Evolutionary conservation across 768 basidiomycete species (phyloP), one percentile per base, ranked within the genome.

Genomic region (Termitomyces sp.): DNA sequence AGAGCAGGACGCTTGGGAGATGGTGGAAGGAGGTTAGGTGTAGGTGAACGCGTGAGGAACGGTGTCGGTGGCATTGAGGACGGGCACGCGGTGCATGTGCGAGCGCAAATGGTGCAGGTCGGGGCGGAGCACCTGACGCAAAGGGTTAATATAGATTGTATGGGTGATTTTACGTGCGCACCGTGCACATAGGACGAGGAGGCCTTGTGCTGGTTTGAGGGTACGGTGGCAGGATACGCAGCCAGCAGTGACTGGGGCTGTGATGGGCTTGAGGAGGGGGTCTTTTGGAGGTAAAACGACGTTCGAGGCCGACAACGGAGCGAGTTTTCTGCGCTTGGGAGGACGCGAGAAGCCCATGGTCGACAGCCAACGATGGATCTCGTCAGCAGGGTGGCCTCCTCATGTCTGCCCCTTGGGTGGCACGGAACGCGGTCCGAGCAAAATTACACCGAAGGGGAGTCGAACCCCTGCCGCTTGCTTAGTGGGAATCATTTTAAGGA

Each of bases 401-500:
- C 61, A 59, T 62, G 61, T 56, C 31, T 8, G 20, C 16, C 7
- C 20, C n/a, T 31, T n/a, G 9, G 34, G 34, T 32, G 8, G 10
- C 36, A 24, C 34, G 49, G 49, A 18, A 37, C 34, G 18, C 51
- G 26, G 12, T 52, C 51, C 34, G 36, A 43, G 9, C 8, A 53
- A 63, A 61, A 57, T 41, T 79, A 80, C 79, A 77, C 82, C 77
- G 77, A 83, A 85, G 78, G 84, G 83, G 84, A 85, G 80, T 85
- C 84, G 83, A 85, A 85, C 84, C 84, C 84, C 77, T 84, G 83
- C 84, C 83, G 81, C 82, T 80, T 81, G 80, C 79, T 79, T 58
- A 43, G 12, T 1, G 3, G 1, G 10, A 4, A 34, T 29, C 12
- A 2, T 1, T 34, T 13, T 1, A 8, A 1, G 51, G 78, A 36